Conservation (phyloP, 169 alveolate species). For the Neospora caninum region DNA sequence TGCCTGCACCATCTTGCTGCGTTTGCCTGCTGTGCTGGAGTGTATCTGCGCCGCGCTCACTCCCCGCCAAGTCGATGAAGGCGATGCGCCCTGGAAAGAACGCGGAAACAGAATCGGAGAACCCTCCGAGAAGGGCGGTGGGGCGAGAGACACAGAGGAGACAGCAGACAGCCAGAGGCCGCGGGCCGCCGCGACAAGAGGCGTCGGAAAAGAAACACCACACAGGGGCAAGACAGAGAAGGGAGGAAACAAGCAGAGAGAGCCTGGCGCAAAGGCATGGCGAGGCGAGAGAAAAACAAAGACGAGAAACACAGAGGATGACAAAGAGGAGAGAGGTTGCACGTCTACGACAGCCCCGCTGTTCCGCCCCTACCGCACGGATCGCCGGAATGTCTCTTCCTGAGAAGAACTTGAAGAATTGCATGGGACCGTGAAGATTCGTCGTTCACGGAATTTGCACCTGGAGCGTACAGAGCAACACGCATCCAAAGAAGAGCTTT, state of each 20-base stretch:
- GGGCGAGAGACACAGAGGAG: not conserved
- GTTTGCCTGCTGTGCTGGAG: conserved; percentile 94
- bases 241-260: too few species aligned
- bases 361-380: not conserved
- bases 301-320: not conserved
- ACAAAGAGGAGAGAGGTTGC: not conserved
- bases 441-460: conserved; percentile 93
- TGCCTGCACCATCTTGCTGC: conserved; percentile 98
- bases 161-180: too few species aligned
- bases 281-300: not conserved
- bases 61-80: conserved; percentile 98
- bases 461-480: not conserved
- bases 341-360: not conserved
- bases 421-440: conserved; percentile 99
- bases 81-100: conserved; percentile 88
- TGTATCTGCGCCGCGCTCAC: conserved; percentile 99
- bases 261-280: not conserved
- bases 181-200: not conserved
- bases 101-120: not conserved
- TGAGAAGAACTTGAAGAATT: conserved; percentile 92
- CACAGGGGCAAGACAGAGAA: too few species aligned
- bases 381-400: conserved; percentile 67
- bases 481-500: not conserved
- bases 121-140: not conserved
- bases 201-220: too few species aligned